Evolutionary conservation across 768 basidiomycete species (phyloP).

Genomic region (Tylopilus felleus): DNA sequence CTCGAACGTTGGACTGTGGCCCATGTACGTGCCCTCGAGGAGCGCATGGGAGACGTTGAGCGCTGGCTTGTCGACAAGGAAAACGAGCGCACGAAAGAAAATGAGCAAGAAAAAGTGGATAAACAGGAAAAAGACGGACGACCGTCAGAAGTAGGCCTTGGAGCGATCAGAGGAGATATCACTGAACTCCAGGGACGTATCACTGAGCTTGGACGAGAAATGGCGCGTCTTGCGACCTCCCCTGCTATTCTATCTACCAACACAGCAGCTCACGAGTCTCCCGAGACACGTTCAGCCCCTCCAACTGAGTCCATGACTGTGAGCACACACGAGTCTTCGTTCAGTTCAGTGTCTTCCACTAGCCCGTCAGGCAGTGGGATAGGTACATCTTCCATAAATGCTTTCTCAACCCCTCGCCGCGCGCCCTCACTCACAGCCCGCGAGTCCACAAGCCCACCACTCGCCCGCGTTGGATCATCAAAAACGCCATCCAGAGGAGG

Average conservation of each 20-base stretch:
- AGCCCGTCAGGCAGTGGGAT: conserved; percentile 15
- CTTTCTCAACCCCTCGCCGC: conserved; percentile 29
- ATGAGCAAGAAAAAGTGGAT: conserved; percentile 33
- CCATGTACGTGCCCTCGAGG: conserved; percentile 85
- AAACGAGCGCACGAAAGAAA: conserved; percentile 46
- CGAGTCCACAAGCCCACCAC: conserved; percentile 64
- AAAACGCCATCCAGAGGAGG: conserved; percentile 26
- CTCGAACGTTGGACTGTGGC: conserved; percentile 88
- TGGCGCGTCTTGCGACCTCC: conserved; percentile 67
- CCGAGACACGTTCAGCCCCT: conserved; percentile 43
- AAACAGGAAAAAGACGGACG: conserved; percentile 7
- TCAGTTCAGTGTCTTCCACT: conserved; percentile 15
- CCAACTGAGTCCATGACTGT: conserved; percentile 47
- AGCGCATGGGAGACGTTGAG: conserved; percentile 90
- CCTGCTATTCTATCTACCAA: conserved; percentile 44
- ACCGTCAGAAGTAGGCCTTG: conserved; percentile 38
- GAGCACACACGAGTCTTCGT: conserved; percentile 25
- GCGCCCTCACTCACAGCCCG: conserved; percentile 42
- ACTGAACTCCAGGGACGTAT: conserved; percentile 73
- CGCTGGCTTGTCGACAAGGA: conserved; percentile 86
- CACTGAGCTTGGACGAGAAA: conserved; percentile 71
- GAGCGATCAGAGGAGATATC: conserved; percentile 62
- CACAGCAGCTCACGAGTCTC: conserved; percentile 42
- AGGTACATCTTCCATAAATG: conserved; percentile 11
- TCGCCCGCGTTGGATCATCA: conserved; percentile 44